Evolutionary conservation across 495 filamentous ascomycete genomes (phyloP), one percentile per base, ranked within the genome.

Genomic region (Penicillium angulare): DNA sequence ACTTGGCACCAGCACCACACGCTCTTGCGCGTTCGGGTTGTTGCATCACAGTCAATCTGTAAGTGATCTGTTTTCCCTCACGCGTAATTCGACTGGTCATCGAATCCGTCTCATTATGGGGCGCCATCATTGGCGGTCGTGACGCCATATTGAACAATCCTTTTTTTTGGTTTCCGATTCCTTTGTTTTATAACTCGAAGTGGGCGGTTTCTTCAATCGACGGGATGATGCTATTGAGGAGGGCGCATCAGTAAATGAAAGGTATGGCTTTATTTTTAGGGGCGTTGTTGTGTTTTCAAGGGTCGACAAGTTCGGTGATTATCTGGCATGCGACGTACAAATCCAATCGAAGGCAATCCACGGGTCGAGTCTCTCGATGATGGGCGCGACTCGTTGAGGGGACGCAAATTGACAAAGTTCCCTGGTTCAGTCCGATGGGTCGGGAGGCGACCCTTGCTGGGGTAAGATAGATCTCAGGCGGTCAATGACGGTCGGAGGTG

Each of bases 21-120:
- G 93, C 93, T 78, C 93, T 79, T n/a, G 93, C 93, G 52, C 92
- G 86, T 71, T 95, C 86, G 1, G 93, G 93, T 62, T 97, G 91
- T 69, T 98, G 93, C 62, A 97, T 86, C 40, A 98, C 90, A 54
- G 78, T 85, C 71, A 96, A 65, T 56, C 79, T 77, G 64, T 98
- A 98, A 48, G 84, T 89, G 51, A 97, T 76, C 46, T 81, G 82
- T 60, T 86, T 86, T 44, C 90, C 90, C 53, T 91, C 85, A 52
- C 83, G 87, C 24, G 91, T 95, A 22, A 82, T 69, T 32, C 92
- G 82, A 44, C 78, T 82, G 58, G 77, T 72, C 36, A 69, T 70
- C 59, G 77, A 76, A 45, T 72, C 69, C 15, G 79, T 85, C 71
- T 89, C 83, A 54, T 86, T 85, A 20, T 66, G 52, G 33, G 69